Evolutionary conservation across 495 filamentous ascomycete species (phyloP), one percentile per base, ranked within the genome.

Genomic region (Friedmanniomyces endolithicus): DNA sequence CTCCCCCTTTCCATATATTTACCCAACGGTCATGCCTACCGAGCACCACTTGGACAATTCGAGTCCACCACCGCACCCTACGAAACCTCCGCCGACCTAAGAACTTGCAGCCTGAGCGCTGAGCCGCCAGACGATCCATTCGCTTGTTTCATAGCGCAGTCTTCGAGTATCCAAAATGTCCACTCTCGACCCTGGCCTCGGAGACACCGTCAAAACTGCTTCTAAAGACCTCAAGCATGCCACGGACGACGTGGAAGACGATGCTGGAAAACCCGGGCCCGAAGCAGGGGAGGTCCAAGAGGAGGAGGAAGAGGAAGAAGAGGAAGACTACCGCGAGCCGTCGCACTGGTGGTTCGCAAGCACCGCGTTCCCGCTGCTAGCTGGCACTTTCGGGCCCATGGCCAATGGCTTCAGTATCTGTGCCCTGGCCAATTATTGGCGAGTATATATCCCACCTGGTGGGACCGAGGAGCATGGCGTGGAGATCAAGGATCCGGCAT

Each of bases 271-370:
- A 12, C 16, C 34, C 29, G 47, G 52, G 34, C 8, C 11, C 27
- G 55, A 44, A 17, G 31, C 7, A 4, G 39, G 45, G 34, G 53
- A 29, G 2, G 52, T 16, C 41, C n/a, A 47, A 20, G 29, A 56
- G 14, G 51, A 50, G 11, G 48, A 54, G 24, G 53, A 54, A 41
- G 53, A 56, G 27, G n/a, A n/a, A n/a, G n/a, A n/a, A 24, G 19
- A 39, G 7, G 47, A 52, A 1, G 44, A 57, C 20, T 48, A 23
- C 23, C 22, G 16, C 19, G 31, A 59, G 14, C 29, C 39, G 31
- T 78, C 82, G 54, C 81, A 82, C 39, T 95, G 87, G 87, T 95
- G 88, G 88, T 83, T 90, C 60, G 85, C 86, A 9, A 85, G 82
- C 20, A 86, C 87, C 0, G 85, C 80, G 11, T 87, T 88, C 58